Conservation (phyloP, 495 filamentous ascomycete genomes). For the Annulohypoxylon moriforme region DNA sequence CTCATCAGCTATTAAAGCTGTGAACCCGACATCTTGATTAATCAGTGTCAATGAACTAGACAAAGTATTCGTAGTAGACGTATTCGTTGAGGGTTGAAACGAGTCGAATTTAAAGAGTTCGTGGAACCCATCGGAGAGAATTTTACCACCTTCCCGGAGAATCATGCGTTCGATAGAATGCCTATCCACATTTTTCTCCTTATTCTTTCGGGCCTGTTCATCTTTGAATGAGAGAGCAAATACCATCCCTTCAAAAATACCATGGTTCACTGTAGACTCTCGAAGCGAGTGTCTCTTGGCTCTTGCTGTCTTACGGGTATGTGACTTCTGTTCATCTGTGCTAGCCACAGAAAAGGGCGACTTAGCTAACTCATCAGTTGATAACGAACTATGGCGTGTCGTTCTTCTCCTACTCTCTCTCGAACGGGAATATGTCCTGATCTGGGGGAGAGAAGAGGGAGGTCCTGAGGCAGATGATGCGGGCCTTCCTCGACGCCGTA, state of each 20-base stretch:
- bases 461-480: constrained; percentile 24
- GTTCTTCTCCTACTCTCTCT: constrained; percentile 34
- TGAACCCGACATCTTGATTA: constrained; percentile 69
- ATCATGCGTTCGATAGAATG: constrained; percentile 58
- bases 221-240: constrained; percentile 79
- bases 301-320: constrained; percentile 32
- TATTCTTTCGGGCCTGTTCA: constrained; percentile 61
- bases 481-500: constrained; percentile 41
- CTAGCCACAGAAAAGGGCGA: constrained; percentile 36
- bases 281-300: constrained; percentile 25
- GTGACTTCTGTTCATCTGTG: constrained; percentile 15
- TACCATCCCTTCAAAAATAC: constrained; percentile 78
- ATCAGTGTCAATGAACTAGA: constrained; percentile 42
- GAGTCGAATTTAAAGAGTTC: constrained; percentile 75
- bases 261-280: constrained; percentile 36
- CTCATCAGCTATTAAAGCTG: constrained; percentile 84
- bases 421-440: constrained; percentile 42
- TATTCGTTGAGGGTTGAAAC: constrained; percentile 36
- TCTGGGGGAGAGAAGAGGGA: constrained; percentile 37
- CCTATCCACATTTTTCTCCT: constrained; percentile 64
- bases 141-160: constrained; percentile 71
- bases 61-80: constrained; percentile 25
- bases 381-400: constrained; percentile 48
- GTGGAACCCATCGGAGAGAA: constrained; percentile 83
- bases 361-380: constrained; percentile 54